These are phyloP conservation scores for Suillus cothurnatus DNA, from an alignment of 768 basidiomycete genomes.

Conservation along the genomic window DNA sequence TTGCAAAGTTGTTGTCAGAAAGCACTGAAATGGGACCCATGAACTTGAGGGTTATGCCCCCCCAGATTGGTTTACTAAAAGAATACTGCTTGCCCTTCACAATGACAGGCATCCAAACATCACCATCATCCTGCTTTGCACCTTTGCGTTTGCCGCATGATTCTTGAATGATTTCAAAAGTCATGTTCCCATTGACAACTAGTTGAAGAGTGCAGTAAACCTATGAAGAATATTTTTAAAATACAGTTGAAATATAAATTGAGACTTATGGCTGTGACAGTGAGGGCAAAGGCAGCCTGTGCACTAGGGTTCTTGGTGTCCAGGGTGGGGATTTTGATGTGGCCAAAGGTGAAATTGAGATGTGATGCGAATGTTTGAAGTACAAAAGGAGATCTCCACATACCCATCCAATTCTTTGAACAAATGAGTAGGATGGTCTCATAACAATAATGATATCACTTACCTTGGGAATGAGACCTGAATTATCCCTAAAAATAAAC, in stretches of 20 bases:
- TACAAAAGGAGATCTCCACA: slow-evolving; percentile 15
- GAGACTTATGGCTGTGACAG: slow-evolving; percentile 11
- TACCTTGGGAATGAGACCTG: too few relatives aligned
- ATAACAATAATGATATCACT: too few relatives aligned
- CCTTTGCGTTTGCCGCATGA: background rate
- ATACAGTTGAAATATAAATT: background rate
- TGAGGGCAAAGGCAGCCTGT: slow-evolving; percentile 13
- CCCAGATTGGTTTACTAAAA: slow-evolving; percentile 17
- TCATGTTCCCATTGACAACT: slow-evolving; percentile 3
- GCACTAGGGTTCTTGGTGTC: slow-evolving; percentile 3
- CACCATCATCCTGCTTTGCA: too few relatives aligned
- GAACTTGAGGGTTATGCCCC: slow-evolving; percentile 6
- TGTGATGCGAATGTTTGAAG: slow-evolving; percentile 17
- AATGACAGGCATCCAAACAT: slow-evolving; percentile 11
- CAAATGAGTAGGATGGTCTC: too few relatives aligned
- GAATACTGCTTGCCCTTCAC: background rate
- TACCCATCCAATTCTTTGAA: slow-evolving; percentile 2
- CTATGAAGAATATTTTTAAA: slow-evolving; percentile 3
- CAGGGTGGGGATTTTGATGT: slow-evolving; percentile 8
- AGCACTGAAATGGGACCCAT: slow-evolving; percentile 12
- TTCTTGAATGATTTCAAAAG: slow-evolving; percentile 3
- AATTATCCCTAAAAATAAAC: too few relatives aligned
- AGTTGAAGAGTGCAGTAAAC: slow-evolving; percentile 11
- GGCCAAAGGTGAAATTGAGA: slow-evolving; percentile 14
- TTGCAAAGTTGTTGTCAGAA: slow-evolving; percentile 8